Conservation (phyloP, 768 basidiomycete genomes). For the Podaxis pistillaris region DNA sequence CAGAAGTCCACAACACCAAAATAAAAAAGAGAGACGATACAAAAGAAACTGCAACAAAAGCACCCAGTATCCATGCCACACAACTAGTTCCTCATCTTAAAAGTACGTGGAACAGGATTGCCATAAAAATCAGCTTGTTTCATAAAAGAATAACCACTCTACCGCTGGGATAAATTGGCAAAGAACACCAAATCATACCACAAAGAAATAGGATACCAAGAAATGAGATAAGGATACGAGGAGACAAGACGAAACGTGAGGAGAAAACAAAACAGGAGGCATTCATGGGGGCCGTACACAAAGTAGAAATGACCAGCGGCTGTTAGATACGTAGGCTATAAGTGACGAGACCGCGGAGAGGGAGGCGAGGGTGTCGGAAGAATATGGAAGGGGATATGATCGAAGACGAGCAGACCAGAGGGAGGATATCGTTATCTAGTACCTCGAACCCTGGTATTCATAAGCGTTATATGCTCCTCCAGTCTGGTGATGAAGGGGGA, state of each 20-base stretch:
- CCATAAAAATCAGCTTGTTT: conserved; percentile 2
- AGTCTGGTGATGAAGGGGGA: conserved; percentile 63
- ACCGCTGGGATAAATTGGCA: neutral
- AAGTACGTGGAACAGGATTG: neutral
- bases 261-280: conserved; percentile 12
- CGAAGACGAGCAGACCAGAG: conserved; percentile 7
- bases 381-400: conserved; percentile 2
- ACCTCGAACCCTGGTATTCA: conserved; percentile 28
- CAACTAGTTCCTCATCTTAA: neutral
- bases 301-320: conserved; percentile 28
- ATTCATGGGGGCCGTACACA: conserved; percentile 19
- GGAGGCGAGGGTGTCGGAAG: neutral
- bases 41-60: too few relatives aligned
- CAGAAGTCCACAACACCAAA: too few relatives aligned
- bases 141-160: neutral
- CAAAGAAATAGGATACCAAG: neutral
- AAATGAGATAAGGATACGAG: conserved; percentile 1
- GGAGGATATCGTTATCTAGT: conserved; percentile 15
- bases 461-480: conserved; percentile 38
- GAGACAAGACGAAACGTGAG: neutral
- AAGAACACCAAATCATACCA: neutral
- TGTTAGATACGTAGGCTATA: conserved; percentile 16
- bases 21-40: too few relatives aligned
- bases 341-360: conserved; percentile 10
- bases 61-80: neutral